Evolutionary conservation across 768 basidiomycete species (phyloP).

Genomic region (Agaricus blazei): DNA sequence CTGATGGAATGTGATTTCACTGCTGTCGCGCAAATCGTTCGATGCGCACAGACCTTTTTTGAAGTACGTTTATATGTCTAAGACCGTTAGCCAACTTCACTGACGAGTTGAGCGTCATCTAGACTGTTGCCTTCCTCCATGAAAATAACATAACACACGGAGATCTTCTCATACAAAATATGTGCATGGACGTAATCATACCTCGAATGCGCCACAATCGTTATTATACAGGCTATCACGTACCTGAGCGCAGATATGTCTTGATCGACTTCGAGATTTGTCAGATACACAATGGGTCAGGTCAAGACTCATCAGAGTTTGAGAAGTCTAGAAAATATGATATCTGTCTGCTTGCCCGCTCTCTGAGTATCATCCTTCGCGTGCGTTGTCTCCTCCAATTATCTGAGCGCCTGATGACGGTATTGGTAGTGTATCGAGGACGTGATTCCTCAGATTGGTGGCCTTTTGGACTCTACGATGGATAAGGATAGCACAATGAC

Average conservation of each 20-base stretch:
- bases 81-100: neutral
- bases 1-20: neutral
- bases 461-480: no score
- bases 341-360: no score
- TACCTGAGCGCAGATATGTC: neutral
- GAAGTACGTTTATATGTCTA: neutral
- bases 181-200: neutral
- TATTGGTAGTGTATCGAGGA: no score
- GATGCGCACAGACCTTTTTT: neutral
- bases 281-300: neutral
- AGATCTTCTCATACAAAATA: neutral
- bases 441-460: no score
- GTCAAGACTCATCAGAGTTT: neutral
- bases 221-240: neutral
- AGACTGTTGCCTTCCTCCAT: neutral
- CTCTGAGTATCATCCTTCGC: no score
- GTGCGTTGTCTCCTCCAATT: no score
- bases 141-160: neutral
- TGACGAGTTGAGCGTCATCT: neutral
- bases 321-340: neutral
- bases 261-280: neutral
- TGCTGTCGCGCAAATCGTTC: neutral
- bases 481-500: no score
- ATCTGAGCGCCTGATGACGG: no score
- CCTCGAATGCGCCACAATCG: neutral